Evolutionary conservation across 768 basidiomycete genomes (phyloP).

Genomic region (Pleurotus pulmonarius): DNA sequence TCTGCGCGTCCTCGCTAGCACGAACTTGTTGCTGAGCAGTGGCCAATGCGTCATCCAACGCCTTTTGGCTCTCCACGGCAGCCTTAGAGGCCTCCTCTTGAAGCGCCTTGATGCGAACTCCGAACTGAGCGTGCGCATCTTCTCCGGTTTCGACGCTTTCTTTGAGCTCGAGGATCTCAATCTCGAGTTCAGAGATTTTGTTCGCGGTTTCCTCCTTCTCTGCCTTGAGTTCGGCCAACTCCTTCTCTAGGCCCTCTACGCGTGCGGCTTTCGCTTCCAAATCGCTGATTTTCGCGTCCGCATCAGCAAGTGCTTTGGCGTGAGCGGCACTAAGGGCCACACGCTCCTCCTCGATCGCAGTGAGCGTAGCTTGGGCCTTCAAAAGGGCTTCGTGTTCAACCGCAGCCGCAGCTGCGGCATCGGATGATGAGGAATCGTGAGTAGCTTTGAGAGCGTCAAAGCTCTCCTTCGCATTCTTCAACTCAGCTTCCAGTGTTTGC

Average conservation of each 20-base stretch:
- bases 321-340: conserved; percentile 50
- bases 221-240: conserved; percentile 48
- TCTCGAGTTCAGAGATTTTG: conserved; percentile 77
- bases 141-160: conserved; percentile 65
- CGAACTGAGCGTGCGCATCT: conserved; percentile 48
- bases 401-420: conserved; percentile 47
- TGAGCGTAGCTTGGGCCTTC: conserved; percentile 61
- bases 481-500: conserved; percentile 45
- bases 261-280: conserved; percentile 44
- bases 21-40: conserved; percentile 43
- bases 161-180: conserved; percentile 75
- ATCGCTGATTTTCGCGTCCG: conserved; percentile 38
- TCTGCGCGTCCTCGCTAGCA: conserved; percentile 35
- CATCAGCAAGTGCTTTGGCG: conserved; percentile 42
- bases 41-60: conserved; percentile 40
- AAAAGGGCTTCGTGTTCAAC: conserved; percentile 61
- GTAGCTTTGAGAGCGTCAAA: conserved; percentile 46
- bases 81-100: conserved; percentile 54
- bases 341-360: conserved; percentile 48
- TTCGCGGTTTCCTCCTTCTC: conserved; percentile 70
- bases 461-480: conserved; percentile 46
- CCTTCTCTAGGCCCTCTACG: conserved; percentile 38
- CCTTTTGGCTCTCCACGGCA: conserved; percentile 41
- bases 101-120: conserved; percentile 42
- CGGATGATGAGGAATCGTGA: conserved; percentile 38